Evolutionary conservation across 331 rosid genomes (phyloP).

Genomic region (Erythrophleum ivorense): DNA sequence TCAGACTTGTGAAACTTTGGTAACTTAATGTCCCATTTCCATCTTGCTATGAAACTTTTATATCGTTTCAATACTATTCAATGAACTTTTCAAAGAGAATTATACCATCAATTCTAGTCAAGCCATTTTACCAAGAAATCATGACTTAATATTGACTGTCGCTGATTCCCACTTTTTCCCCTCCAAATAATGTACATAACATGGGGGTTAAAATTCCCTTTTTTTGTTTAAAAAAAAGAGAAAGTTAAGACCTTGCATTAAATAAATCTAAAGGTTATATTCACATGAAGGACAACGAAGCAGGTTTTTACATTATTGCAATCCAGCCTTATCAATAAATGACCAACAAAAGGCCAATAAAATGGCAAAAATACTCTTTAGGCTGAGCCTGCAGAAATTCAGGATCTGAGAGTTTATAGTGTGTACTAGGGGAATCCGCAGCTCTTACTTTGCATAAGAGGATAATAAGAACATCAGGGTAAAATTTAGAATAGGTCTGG

Average conservation of each 20-base stretch:
- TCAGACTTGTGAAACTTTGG: neutral
- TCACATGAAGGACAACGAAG: neutral
- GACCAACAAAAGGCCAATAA: no score
- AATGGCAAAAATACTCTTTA: no score
- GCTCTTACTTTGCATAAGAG: no score
- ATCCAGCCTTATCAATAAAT: neutral
- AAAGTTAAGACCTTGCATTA: neutral
- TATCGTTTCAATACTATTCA: neutral
- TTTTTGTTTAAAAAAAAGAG: no score
- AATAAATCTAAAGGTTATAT: neutral
- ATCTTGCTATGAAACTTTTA: neutral
- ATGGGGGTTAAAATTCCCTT: neutral
- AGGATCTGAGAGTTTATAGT: no score
- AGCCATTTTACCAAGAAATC: neutral
- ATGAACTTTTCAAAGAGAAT: conserved; percentile 16
- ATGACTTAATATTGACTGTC: neutral
- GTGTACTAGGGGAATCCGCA: no score
- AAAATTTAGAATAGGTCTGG: no score
- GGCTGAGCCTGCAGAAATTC: no score
- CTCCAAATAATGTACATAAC: neutral
- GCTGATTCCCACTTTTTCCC: neutral
- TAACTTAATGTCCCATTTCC: neutral
- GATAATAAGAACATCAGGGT: no score
- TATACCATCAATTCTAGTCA: neutral
- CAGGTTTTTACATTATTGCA: neutral